phyloP scores from a whole-genome alignment of 2,329 filamentous ascomycete species.

The Diaporthe capsici region DNA sequence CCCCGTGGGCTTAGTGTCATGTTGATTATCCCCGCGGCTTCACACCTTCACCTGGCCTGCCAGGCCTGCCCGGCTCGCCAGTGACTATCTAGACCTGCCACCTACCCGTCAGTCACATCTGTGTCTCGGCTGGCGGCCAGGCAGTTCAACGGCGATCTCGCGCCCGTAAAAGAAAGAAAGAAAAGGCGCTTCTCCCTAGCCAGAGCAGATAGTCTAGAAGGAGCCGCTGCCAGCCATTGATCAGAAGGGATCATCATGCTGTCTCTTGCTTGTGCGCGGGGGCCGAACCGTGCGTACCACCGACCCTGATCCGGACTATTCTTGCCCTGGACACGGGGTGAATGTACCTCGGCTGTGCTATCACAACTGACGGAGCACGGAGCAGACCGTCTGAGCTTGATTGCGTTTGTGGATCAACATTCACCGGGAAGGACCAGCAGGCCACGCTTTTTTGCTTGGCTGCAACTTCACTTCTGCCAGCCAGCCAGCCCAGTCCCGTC shows the following conservation, averaged over 20 bases:
- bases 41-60: not conserved
- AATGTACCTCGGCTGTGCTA: slow-evolving; percentile 1
- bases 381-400: slow-evolving; percentile 21
- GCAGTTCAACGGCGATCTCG: slow-evolving; percentile 24
- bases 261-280: slow-evolving; percentile 11
- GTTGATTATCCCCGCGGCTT: slow-evolving; percentile 11
- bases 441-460: slow-evolving; percentile 5
- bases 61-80: not conserved
- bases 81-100: slow-evolving; percentile 3
- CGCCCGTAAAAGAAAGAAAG: not conserved
- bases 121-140: slow-evolving; percentile 19
- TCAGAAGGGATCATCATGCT: not conserved
- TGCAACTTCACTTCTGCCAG: not conserved
- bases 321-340: slow-evolving; percentile 15
- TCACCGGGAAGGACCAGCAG: not conserved
- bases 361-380: slow-evolving; percentile 4
- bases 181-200: not conserved
- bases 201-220: not conserved
- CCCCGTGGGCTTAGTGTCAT: slow-evolving; percentile 10
- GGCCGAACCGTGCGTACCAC: slow-evolving; percentile 25
- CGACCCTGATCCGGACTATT: slow-evolving; percentile 23
- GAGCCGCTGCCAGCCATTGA: not conserved
- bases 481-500: not conserved
- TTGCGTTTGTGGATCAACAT: not conserved
- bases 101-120: slow-evolving; percentile 25